A percentile compares a stretch with the other conserved stretches of the same genome.
These are phyloP conservation scores for Apiotrichum akiyoshidainum DNA, from an alignment of 1,284 basidiomycete genomes.

Conservation along the genomic window DNA sequence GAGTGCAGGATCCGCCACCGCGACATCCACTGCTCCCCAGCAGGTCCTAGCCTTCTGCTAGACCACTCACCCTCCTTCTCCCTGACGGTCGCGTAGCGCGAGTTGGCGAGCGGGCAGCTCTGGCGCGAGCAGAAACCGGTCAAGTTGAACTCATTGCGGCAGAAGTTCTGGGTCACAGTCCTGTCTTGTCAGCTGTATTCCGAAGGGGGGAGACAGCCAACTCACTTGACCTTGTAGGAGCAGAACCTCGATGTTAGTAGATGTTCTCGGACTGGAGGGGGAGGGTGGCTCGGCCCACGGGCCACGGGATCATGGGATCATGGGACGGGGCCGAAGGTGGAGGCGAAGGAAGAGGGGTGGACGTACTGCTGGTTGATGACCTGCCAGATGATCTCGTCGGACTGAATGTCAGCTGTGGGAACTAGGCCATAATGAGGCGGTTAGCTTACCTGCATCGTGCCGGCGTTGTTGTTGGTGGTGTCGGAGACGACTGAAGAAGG, in stretches of 20 bases:
- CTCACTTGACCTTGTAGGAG: conserved; percentile 96
- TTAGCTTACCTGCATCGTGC: conserved; percentile 43
- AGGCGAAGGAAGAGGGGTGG: background rate
- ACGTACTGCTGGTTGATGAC: conserved; percentile 79
- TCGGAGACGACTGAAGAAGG: background rate
- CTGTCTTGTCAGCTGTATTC: conserved; percentile 51
- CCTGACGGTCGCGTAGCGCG: conserved; percentile 91
- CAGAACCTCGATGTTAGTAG: conserved; percentile 57
- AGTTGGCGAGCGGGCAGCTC: conserved; percentile 95
- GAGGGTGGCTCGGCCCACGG: too few species aligned
- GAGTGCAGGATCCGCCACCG: background rate
- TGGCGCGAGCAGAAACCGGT: conserved; percentile 96
- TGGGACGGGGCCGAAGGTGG: background rate
- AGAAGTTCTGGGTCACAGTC: conserved; percentile 93
- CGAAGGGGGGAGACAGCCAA: conserved; percentile 13
- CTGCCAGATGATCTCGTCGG: conserved; percentile 94
- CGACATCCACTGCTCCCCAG: too few species aligned
- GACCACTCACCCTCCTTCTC: conserved; percentile 77
- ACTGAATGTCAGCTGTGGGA: conserved; percentile 61
- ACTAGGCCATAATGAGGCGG: background rate
- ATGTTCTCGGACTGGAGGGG: background rate
- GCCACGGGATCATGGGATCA: too few species aligned
- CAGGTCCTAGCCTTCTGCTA: background rate
- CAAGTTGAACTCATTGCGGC: conserved; percentile 97
- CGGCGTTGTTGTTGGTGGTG: background rate